These are phyloP conservation scores for Aspergillus japonicus DNA, from an alignment of 2,329 filamentous ascomycete genomes.

Conservation along the genomic window DNA sequence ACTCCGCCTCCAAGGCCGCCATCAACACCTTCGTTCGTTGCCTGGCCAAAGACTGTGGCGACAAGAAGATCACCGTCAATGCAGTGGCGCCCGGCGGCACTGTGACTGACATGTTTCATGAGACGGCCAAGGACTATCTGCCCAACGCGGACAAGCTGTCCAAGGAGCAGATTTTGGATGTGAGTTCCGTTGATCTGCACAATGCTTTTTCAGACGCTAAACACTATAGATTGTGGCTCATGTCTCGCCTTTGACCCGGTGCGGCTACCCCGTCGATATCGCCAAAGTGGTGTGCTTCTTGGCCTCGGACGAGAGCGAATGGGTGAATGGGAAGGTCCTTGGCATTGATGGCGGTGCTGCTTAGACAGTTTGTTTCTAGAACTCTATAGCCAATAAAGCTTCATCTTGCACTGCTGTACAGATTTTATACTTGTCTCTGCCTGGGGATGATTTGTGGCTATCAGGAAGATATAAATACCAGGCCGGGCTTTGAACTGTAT, in stretches of 20 bases:
- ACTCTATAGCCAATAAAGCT: background rate
- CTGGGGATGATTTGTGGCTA: too few relatives aligned
- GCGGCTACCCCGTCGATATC: slow-evolving; percentile 10
- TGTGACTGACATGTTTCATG: slow-evolving; percentile 67
- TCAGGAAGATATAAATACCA: too few relatives aligned
- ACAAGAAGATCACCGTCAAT: slow-evolving; percentile 67
- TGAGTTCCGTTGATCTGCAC: too few relatives aligned
- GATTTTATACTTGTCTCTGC: too few relatives aligned
- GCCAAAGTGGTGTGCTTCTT: slow-evolving; percentile 12
- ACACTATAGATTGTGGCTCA: background rate
- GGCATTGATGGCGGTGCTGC: background rate
- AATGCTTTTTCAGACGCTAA: too few relatives aligned
- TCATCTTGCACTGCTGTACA: background rate
- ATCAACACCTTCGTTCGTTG: slow-evolving; percentile 75
- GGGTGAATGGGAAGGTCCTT: slow-evolving; percentile 3
- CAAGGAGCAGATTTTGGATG: slow-evolving; percentile 5
- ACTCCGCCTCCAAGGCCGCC: slow-evolving; percentile 73
- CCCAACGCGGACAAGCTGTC: slow-evolving; percentile 9
- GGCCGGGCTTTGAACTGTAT: too few relatives aligned
- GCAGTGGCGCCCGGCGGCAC: slow-evolving; percentile 66
- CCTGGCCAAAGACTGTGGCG: slow-evolving; percentile 68
- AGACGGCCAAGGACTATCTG: slow-evolving; percentile 10
- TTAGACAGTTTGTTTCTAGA: background rate
- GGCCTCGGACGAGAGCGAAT: slow-evolving; percentile 8
- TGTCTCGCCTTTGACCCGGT: slow-evolving; percentile 5